Base-by-base conservation (phyloP, 1,284 basidiomycete species). In the Moesziomyces antarcticus region DNA sequence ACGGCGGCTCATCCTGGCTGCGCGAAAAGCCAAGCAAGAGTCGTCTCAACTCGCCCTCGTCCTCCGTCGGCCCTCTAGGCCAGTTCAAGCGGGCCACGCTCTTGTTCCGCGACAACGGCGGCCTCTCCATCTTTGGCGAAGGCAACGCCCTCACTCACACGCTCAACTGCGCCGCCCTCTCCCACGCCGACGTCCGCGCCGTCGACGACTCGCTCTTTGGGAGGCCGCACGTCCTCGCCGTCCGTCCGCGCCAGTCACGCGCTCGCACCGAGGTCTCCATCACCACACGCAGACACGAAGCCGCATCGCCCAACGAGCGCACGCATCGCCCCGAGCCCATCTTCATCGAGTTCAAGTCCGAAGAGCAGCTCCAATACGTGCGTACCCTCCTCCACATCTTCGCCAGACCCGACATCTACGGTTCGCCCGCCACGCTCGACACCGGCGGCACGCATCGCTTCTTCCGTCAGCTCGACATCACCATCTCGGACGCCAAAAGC, bases 141-240 rank as follows among this genome's bases (percentile, higher is more conserved):
- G 76, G 64, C 48, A 62, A 64, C 22, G 56, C 76, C 22, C 63
- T 81, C 7, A 54, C 78, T 3, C 78, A 80, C 20, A 66, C 79
- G 20, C 68, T 81, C 37, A 41, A 57, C 3, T 69, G 65, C 24
- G 25, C 42, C 30, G 52, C 58, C 6, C 51, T 81, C 14, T 64
- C 53, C 24, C 43, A 69, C 21, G 70, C 62, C n/a, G 78, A 81
- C 51, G 58, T 81, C 45, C 67, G 76, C 22, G 52, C 47, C 42
- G 73, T 77, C 21, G 75, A 81, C 50, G 63, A 72, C n/a, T 76
- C 73, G 21, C 68, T 81, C 24, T 79, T 79, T 40, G 60, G 52
- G 14, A 46, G 64, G 40, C 62, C 67, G 3, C 45, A 74, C 43
- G 68, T 78, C 10, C 56, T 81, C 3, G 71, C 70, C 20, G 77